These are phyloP conservation scores for Drosera spatulata DNA, from an alignment of 179 eudicot genomes.

Conservation along the genomic window DNA sequence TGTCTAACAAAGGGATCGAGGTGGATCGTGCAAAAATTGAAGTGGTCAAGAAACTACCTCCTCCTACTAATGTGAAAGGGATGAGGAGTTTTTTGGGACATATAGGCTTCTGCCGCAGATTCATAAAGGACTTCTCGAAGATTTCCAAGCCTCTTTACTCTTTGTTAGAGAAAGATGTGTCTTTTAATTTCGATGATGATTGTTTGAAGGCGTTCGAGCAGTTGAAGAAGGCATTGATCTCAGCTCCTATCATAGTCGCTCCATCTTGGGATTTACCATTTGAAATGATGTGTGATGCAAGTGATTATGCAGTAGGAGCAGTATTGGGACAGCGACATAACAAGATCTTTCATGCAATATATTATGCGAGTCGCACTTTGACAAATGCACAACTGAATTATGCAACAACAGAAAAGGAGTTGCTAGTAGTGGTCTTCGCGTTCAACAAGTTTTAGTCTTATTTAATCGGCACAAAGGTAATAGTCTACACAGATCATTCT, in stretches of 20 bases:
- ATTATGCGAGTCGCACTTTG: conserved; percentile 1
- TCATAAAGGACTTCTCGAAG: not conserved
- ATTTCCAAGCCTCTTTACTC: not conserved
- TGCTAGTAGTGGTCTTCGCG: conserved; percentile 1
- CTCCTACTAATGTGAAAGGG: not conserved
- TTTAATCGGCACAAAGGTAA: not conserved
- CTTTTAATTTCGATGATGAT: not conserved
- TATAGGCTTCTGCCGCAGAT: not conserved
- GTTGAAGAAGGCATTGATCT: too few relatives aligned
- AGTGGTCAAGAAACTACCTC: not conserved
- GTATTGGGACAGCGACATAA: too few relatives aligned
- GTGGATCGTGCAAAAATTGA: not conserved
- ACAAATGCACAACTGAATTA: not conserved
- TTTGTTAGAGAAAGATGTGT: not conserved
- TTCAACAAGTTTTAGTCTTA: conserved; percentile 3
- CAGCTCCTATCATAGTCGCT: too few relatives aligned
- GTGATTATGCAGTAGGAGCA: too few relatives aligned
- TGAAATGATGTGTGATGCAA: too few relatives aligned
- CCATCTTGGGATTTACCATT: not conserved
- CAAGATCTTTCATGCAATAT: not conserved
- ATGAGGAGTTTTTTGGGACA: not conserved
- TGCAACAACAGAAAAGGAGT: conserved; percentile 1
- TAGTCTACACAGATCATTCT: not conserved
- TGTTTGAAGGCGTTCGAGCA: not conserved
- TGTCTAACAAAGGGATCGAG: not conserved